A percentile compares a stretch with the other conserved stretches of the same genome.
Conservation (phyloP, 2,329 filamentous ascomycete species). For the Sporothrix inflata region DNA sequence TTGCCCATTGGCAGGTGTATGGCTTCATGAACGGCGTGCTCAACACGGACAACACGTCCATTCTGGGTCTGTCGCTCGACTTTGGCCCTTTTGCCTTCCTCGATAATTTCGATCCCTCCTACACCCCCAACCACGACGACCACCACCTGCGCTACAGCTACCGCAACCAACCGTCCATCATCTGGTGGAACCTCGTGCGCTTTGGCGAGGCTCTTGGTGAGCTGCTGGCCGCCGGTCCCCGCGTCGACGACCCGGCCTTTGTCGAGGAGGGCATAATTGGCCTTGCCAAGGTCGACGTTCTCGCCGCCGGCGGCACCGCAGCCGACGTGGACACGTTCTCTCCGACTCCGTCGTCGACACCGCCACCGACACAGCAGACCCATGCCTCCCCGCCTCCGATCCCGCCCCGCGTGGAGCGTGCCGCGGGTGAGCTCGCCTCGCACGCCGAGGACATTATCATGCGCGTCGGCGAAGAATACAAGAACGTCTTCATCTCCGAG, state of each 20-base stretch:
- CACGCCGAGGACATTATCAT: conserved; percentile 84
- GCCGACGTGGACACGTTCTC: not conserved
- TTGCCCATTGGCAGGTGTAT: conserved; percentile 95
- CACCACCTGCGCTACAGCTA: conserved; percentile 85
- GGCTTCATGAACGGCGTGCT: conserved; percentile 99
- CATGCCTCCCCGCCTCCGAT: conserved; percentile 33
- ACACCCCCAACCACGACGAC: conserved; percentile 98
- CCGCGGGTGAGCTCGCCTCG: conserved; percentile 69
- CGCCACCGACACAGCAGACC: not conserved
- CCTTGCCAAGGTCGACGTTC: conserved; percentile 28
- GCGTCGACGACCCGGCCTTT: conserved; percentile 73
- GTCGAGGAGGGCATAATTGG: conserved; percentile 67
- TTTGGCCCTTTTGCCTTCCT: conserved; percentile 98
- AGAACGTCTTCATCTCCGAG: conserved; percentile 81
- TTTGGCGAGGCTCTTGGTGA: conserved; percentile 89
- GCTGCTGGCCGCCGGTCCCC: conserved; percentile 74
- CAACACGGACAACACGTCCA: conserved; percentile 96
- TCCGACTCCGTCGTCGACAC: not conserved
- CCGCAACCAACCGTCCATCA: conserved; percentile 89
- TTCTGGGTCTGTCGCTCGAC: conserved; percentile 87
- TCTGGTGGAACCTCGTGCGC: conserved; percentile 98
- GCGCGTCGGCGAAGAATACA: conserved; percentile 83
- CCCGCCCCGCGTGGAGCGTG: conserved; percentile 62
- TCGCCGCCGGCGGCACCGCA: not conserved
- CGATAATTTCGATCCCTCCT: conserved; percentile 91